Base-by-base conservation (phyloP, 495 filamentous ascomycete genomes). In the Xylaria acuta region DNA sequence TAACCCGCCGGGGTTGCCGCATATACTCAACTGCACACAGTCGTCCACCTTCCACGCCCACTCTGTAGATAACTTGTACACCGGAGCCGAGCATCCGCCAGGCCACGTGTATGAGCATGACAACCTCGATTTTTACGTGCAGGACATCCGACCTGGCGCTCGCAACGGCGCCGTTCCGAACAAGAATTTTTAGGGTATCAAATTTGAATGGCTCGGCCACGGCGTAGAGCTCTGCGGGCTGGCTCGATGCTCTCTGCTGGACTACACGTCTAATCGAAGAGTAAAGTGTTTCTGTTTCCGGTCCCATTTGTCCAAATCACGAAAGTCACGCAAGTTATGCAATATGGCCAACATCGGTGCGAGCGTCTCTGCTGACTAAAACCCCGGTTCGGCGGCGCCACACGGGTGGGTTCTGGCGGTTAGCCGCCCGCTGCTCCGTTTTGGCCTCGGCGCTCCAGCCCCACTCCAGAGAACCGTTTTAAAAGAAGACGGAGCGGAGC, bases 61-160 rank as follows among this genome's bases (percentile, higher is more conserved):
- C 62, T 67, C 81, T 6, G 88, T 83, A 56, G 78, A 83, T 41
- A 86, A 94, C 74, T 87, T 97, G 7, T 99, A 98, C 77, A 97
- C 92, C 0, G 92, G 94, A 79, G 96, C 94, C 0, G 79, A 92
- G 62, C 83, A 91, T 32, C 84, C 84, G 1, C 90, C 91, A 0
- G 96, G 96, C 0, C 96, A 99, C 84, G 96, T 98, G 6, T 91
- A 90, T 73, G 94, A 97, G 80, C 89, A 87, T 14, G 85, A 87
- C 43, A 90, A 90, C 9, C 80, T 97, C 69, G 87, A 92, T 32
- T 96, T 94, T 77, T 88, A 93, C 69, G 88, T 94, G 8, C 90
- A 94, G 2, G 94, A 97, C 81, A 81, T 97, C 76, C 88, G 94
- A 49, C 87, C 89, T 51, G 82, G 82, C 63, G 70, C 66, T 64